Base-by-base conservation (phyloP, 257 asterid genomes). In the Nicotiana knightiana region DNA sequence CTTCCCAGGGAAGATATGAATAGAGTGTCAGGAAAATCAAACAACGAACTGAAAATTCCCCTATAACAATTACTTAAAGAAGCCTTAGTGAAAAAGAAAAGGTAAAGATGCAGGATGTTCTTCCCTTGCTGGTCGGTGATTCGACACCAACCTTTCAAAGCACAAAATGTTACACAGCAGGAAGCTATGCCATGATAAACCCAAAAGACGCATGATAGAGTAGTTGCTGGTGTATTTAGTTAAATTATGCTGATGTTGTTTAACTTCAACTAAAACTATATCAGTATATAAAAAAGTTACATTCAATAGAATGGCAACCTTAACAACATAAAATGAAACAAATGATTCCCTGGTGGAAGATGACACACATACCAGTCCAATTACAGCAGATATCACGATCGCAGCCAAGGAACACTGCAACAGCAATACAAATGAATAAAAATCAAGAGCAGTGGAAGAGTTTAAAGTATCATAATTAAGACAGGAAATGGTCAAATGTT, bases 341-440 rank as follows among this genome's bases (percentile, higher is more conserved):
- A 33, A 48, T 80, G 16, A 17, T 51, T 75, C 30, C 18, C 68
- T 35, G 79, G 59, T 55, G 77, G 81, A 82, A 81, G 80, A 75
- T 43, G 37, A 80, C 79, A 70, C 39, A 86, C 97, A 85, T 87
- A 96, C 99, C 98, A 96, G 93, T 86, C 99, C 99, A 84, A 93
- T 85, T 81, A 96, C 99, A 87, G 99, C 99, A 76, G 99, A 92
- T 83, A 96, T 92, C 87, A 96, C 99, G 68, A 96, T 94, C 75
- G 99, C 98, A 83, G 99, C 99, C 84, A 96, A 91, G 77, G 86
- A 90, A 87, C 97, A 90, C 99, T 93, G 96, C 89, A 90, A 82
- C 90, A 81, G 63, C 63, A 75, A 75, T 48, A 15, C 8, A 48
- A 75, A 51, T 26, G 53, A 51, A 75, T 51, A 75, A 26, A 75